These are phyloP conservation scores for Termitomyces sp. DNA, from an alignment of 768 basidiomycete genomes.

Conservation along the genomic window DNA sequence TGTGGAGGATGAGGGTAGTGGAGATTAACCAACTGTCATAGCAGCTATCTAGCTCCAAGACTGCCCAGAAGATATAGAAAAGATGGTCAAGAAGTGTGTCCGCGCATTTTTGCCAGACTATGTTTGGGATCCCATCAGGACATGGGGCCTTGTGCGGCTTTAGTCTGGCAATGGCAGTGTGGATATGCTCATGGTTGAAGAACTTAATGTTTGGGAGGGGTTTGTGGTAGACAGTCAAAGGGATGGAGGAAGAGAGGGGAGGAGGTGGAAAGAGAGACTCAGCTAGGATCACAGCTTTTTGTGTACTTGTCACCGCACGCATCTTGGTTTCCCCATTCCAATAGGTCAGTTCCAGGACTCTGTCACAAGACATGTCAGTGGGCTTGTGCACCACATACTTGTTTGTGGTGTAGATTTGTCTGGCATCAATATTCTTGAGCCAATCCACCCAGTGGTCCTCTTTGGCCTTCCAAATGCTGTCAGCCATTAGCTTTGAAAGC, in stretches of 20 bases:
- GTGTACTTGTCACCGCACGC: accelerated
- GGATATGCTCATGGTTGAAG: too few relatives aligned
- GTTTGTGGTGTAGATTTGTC: not conserved
- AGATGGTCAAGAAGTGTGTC: too few relatives aligned
- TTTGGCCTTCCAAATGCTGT: not conserved
- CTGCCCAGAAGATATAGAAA: too few relatives aligned
- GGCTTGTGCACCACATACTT: not conserved
- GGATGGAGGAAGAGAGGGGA: too few relatives aligned
- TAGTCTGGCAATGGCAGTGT: too few relatives aligned
- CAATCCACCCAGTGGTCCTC: not conserved
- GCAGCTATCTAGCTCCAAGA: too few relatives aligned
- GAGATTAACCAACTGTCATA: too few relatives aligned
- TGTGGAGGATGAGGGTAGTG: too few relatives aligned
- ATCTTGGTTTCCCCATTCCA: accelerated
- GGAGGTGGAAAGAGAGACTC: not conserved
- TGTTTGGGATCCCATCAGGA: too few relatives aligned
- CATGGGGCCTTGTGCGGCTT: too few relatives aligned
- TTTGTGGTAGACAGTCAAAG: not conserved
- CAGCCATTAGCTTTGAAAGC: not conserved
- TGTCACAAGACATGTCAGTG: not conserved
- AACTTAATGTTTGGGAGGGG: too few relatives aligned
- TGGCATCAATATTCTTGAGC: not conserved
- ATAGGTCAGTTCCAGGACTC: not conserved
- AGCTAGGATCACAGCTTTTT: not conserved
- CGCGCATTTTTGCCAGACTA: too few relatives aligned